Conservation (phyloP, 257 asterid species). For the Nicotiana paniculata region DNA sequence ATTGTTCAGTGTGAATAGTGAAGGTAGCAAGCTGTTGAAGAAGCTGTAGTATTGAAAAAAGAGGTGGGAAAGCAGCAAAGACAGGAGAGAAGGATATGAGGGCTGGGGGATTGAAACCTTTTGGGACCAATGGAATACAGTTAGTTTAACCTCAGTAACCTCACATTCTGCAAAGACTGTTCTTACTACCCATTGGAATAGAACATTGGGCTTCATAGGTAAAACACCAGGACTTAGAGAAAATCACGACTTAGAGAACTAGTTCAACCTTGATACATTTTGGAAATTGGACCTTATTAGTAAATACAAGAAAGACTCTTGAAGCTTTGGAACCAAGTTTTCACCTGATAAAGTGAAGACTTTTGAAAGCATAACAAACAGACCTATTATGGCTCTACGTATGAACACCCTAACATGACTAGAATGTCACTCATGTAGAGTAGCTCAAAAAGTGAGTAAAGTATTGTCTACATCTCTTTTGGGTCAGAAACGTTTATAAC, state of each 20-base stretch:
- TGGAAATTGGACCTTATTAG: neutral
- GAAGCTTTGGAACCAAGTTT: neutral
- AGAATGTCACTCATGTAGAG: neutral
- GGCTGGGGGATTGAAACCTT: neutral
- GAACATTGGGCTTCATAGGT: neutral
- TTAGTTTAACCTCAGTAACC: neutral
- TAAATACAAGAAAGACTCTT: neutral
- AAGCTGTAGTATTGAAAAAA: neutral
- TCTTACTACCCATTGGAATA: neutral
- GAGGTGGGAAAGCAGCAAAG: neutral
- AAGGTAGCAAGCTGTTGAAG: constrained; percentile 2
- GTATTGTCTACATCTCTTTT: neutral
- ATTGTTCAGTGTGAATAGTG: neutral
- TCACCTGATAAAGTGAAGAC: neutral
- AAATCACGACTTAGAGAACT: neutral
- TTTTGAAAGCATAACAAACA: neutral
- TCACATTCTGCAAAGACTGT: neutral
- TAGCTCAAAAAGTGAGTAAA: neutral
- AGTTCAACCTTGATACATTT: neutral
- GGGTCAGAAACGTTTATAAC: neutral
- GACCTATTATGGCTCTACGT: neutral
- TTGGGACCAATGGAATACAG: neutral
- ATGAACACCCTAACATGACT: neutral
- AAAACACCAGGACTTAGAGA: neutral
- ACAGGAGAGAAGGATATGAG: neutral